phyloP scores from a whole-genome alignment of 306 rosid species.

The Oemleria cerasiformis region DNA sequence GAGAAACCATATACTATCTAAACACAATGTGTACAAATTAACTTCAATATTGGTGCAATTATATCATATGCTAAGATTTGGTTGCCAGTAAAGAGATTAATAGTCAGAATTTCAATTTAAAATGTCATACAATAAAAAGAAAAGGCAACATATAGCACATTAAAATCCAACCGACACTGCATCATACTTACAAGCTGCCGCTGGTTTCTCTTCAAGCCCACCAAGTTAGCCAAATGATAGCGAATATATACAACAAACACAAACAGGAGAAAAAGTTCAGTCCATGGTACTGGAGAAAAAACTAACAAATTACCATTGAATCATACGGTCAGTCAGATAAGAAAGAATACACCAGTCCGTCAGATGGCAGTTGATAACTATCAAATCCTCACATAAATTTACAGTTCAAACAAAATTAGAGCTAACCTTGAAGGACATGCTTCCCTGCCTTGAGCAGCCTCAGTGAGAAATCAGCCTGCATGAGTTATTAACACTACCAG shows the following conservation, averaged over 20 bases:
- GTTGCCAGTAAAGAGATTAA: background rate
- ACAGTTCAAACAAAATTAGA: background rate
- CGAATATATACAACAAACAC: constrained; percentile 16
- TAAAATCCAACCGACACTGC: constrained; percentile 2
- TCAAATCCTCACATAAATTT: background rate
- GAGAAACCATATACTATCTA: background rate
- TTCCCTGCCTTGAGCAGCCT: constrained; percentile 81
- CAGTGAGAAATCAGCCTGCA: constrained; percentile 74
- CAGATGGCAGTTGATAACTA: background rate
- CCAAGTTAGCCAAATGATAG: constrained; percentile 43
- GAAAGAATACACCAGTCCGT: constrained; percentile 4
- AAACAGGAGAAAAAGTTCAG: constrained; percentile 35
- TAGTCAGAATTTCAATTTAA: background rate
- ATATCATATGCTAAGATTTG: background rate
- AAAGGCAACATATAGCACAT: background rate
- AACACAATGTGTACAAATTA: background rate
- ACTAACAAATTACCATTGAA: background rate
- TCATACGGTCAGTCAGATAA: constrained; percentile 1
- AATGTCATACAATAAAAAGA: background rate
- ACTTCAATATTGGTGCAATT: background rate
- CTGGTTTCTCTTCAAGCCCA: constrained; percentile 86
- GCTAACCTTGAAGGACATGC: constrained; percentile 89
- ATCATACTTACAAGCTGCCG: constrained; percentile 73
- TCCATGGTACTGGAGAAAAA: constrained; percentile 9
- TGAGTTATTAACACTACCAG: constrained; percentile 5